Base-by-base conservation (phyloP, 345 rosid species). In the Hypericum perforatum region DNA sequence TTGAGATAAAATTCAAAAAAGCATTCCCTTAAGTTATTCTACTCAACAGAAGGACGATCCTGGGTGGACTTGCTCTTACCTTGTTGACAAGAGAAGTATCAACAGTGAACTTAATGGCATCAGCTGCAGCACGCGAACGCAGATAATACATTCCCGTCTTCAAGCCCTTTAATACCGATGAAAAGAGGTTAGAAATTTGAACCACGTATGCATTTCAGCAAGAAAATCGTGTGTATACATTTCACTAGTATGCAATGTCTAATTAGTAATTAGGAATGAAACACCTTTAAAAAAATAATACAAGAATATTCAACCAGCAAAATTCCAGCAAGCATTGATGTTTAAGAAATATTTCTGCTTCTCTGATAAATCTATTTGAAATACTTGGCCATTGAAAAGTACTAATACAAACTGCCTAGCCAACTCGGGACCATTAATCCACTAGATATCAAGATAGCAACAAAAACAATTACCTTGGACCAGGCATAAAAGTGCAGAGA, bases 81-180 rank as follows among this genome's bases (percentile, higher is more conserved):
- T 79, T 73, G 6, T 79, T 73, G 6, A 81, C 71, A 66, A 63
- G 49, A 11, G 92, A 62, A 56, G 95, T 82, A 46, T 91, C 98
- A 5, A 91, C 98, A 9, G 96, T 91, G 75, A 91, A 87, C 75
- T 87, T 81, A 57, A 91, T 91, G n/a, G 98, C 98, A 75, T 91
- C 98, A 6, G 96, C 95, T 22, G 98, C 98, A 44, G 94, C 98
- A 7, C 94, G 89, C 14, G 95, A 74, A 39, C 96, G 69, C 45
- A 91, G 68, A 72, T 87, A 88, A 43, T 91, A 91, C 98, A 91
- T 91, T 43, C 96, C 94, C 0, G 94, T 91, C 71, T 91, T 91
- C 66, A 91, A 57, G 53, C 96, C 96, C 98, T 91, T 47, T 49
- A 0, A 15, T 46, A 53, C 16, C 47, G 42, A 22, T 1, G 32